Evolutionary conservation across 331 rosid genomes (phyloP), one percentile per base, ranked within the genome.

Genomic region (Pyrus hybrid): DNA sequence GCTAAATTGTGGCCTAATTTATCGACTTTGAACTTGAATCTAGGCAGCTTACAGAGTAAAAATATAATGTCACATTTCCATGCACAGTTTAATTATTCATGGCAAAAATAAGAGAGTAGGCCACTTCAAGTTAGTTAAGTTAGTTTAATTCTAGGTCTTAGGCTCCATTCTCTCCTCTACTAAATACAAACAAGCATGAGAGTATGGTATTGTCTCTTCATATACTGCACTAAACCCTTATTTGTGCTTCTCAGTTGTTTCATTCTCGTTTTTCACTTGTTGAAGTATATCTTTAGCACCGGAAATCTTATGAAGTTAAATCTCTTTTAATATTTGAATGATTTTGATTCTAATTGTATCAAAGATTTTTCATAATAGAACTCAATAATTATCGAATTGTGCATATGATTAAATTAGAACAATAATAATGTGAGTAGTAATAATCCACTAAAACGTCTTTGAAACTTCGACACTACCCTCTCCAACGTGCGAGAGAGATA

Each of bases 271-370:
- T 47, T 47, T 47, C 6, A 3, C 53, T 13, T 13, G 53, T 14
- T 47, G 6, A 47, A 47, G 17, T 6, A 49, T 49, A 6, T 6
- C 3, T 5, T 0, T 37, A 0, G 0, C 54, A 16, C 1, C 8
- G 3, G 2, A 49, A 49, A 49, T 17, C 56, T 49, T 37, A 37
- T 37, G 45, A 49, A 49, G 1, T 1, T 49, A 16, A 49, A 49
- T 49, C n/a, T 49, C 56, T 47, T 47, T 14, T 37, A 37, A 37
- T 37, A 37, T 37, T 37, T 37, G 45, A 37, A 9, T 9, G 4
- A 9, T 37, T 37, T 37, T 37, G 45, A 37, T 37, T 37, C 45
- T 37, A 37, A 37, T 37, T 37, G 45, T 37, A 37, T 37, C 13
- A 37, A 37, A 9, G 4, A 37, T 1, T 9, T 37, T 37, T 37